phyloP scores from a whole-genome alignment of 2,329 filamentous ascomycete species.

The Microthyrium microscopicum region DNA sequence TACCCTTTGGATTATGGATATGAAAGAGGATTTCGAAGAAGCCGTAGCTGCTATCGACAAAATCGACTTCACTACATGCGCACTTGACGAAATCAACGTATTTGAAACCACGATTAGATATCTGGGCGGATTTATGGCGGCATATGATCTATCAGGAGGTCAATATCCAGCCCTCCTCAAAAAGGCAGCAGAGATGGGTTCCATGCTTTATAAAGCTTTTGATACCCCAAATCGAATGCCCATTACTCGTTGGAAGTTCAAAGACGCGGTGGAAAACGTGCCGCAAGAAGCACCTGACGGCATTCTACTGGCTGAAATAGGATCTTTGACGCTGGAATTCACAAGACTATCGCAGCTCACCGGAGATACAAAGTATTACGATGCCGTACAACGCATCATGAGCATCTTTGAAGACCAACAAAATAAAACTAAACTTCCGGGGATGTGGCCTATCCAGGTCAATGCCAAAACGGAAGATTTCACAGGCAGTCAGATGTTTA shows the following conservation, averaged over 20 bases:
- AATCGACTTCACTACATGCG: constrained; percentile 36
- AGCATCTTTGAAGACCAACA: constrained; percentile 19
- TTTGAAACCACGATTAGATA: constrained; percentile 26
- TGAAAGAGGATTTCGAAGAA: constrained; percentile 38
- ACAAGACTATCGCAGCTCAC: constrained; percentile 23
- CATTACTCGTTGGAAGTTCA: constrained; percentile 18
- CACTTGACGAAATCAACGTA: constrained; percentile 17
- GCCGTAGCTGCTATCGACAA: constrained; percentile 34
- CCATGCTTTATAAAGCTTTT: constrained; percentile 28
- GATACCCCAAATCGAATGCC: constrained; percentile 26
- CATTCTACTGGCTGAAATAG: constrained; percentile 20
- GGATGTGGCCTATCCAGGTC: constrained; percentile 20
- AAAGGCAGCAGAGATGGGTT: constrained; percentile 24
- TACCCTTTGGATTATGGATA: constrained; percentile 45
- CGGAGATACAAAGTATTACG: constrained; percentile 20
- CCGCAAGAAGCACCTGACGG: constrained; percentile 16
- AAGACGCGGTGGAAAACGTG: constrained; percentile 15
- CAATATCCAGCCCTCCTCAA: constrained; percentile 20
- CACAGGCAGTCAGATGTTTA: constrained; percentile 20
- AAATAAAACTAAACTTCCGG: constrained; percentile 19
- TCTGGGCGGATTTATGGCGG: constrained; percentile 21
- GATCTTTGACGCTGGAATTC: constrained; percentile 23
- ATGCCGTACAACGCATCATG: constrained; percentile 21
- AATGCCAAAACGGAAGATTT: constrained; percentile 15
- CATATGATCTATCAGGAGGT: constrained; percentile 19